A percentile compares a stretch with the other conserved stretches of the same genome.
Evolutionary conservation across 192 early-diverging fungal species (phyloP).

Genomic region (Chytriomyces hyalinus): DNA sequence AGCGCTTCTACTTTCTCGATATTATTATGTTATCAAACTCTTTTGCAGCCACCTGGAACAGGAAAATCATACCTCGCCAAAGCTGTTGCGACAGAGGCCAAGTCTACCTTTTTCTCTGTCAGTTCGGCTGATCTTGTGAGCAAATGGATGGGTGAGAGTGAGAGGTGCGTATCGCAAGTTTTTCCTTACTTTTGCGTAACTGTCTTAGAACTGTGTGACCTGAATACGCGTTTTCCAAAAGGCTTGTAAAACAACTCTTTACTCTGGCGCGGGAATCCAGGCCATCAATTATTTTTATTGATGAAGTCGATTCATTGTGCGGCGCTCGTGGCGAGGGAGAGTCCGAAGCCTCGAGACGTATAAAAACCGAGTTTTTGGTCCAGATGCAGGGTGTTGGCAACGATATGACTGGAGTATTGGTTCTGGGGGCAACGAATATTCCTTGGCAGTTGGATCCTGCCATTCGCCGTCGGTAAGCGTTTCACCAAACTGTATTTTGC

Average conservation of each 20-base stretch:
- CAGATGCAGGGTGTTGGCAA: slow-evolving; percentile 99
- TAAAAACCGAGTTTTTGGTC: slow-evolving; percentile 98
- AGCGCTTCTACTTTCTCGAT: neutral
- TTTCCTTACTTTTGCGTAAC: no score
- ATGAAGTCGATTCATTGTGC: slow-evolving; percentile 97
- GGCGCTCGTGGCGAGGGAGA: slow-evolving; percentile 97
- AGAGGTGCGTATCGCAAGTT: slow-evolving; percentile 57
- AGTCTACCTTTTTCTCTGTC: slow-evolving; percentile 95
- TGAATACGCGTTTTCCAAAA: slow-evolving; percentile 28
- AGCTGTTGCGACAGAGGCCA: slow-evolving; percentile 96
- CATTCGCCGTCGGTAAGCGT: slow-evolving; percentile 80
- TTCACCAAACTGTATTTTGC: neutral
- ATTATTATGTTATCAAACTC: neutral
- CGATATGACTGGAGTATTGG: slow-evolving; percentile 92
- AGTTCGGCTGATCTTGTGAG: slow-evolving; percentile 97
- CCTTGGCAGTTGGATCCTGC: slow-evolving; percentile 95
- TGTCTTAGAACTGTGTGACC: neutral
- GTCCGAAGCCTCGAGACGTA: slow-evolving; percentile 88
- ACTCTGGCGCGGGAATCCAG: slow-evolving; percentile 88
- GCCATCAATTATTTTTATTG: slow-evolving; percentile 98
- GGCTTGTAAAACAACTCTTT: slow-evolving; percentile 94
- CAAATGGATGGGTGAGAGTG: slow-evolving; percentile 99
- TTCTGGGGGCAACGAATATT: slow-evolving; percentile 95
- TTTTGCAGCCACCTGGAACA: slow-evolving; percentile 83
- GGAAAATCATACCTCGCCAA: slow-evolving; percentile 97